phyloP scores from a whole-genome alignment of 2,329 filamentous ascomycete genomes.

The Neofusicoccum sp. region DNA sequence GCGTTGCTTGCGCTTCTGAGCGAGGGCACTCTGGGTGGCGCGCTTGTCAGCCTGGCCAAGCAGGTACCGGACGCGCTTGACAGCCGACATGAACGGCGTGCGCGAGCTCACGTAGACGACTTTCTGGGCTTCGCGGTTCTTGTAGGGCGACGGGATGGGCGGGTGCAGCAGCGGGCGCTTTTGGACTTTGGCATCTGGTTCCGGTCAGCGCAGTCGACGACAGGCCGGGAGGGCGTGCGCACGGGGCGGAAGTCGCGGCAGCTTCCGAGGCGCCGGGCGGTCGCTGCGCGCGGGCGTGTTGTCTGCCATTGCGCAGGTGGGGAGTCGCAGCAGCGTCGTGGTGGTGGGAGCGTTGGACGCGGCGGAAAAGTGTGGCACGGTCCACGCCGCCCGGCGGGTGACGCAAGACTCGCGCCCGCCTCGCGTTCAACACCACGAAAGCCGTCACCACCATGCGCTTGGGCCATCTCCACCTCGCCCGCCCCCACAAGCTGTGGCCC shows the following conservation, averaged over 20 bases:
- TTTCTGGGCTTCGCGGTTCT: constrained; percentile 53
- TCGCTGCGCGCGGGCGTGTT: background rate
- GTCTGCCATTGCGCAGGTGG: background rate
- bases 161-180: constrained; percentile 63
- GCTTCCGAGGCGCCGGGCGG: background rate
- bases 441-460: constrained; percentile 3
- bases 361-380: constrained; percentile 8
- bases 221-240: constrained; percentile 10
- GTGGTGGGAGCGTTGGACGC: constrained; percentile 6
- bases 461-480: constrained; percentile 14
- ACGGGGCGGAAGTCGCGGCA: constrained; percentile 29
- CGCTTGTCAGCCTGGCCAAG: constrained; percentile 61
- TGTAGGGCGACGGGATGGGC: constrained; percentile 56
- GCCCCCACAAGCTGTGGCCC: constrained; percentile 5
- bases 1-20: constrained; percentile 11
- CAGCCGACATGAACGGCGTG: constrained; percentile 68
- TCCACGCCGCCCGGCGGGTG: background rate
- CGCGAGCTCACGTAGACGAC: constrained; percentile 67
- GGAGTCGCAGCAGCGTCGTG: constrained; percentile 26
- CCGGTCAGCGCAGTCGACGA: constrained; percentile 11
- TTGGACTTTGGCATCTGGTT: constrained; percentile 50
- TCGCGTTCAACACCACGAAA: background rate
- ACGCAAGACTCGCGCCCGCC: background rate
- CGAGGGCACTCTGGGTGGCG: constrained; percentile 17
- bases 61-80: constrained; percentile 66